These are phyloP conservation scores for Ceratocystis papillata DNA, from an alignment of 2,329 filamentous ascomycete genomes.

Conservation along the genomic window DNA sequence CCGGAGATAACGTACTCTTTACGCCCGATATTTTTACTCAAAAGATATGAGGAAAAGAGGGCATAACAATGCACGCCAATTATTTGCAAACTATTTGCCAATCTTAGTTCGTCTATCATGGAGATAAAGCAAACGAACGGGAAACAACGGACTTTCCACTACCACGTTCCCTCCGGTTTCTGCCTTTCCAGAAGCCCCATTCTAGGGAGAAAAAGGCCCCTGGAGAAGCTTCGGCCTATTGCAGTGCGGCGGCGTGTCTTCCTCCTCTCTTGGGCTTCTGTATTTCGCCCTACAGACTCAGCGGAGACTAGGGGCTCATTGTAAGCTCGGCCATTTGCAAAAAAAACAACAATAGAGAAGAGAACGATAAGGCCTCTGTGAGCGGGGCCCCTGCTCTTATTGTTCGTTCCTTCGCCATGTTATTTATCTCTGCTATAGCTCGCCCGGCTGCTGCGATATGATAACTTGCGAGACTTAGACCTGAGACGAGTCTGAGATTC, in stretches of 20 bases:
- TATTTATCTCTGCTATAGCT: neutral
- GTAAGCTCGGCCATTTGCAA: neutral
- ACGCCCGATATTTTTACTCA: no score
- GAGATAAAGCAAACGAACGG: neutral
- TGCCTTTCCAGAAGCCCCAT: neutral
- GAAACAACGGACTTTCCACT: neutral
- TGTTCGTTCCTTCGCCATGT: neutral
- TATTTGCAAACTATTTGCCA: neutral
- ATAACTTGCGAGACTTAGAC: neutral
- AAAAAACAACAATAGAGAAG: neutral
- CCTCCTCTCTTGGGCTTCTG: neutral
- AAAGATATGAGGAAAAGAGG: no score
- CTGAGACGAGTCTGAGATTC: conserved; percentile 10
- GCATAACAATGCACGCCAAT: no score
- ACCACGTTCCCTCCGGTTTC: neutral
- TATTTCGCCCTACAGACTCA: neutral
- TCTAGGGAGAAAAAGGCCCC: neutral
- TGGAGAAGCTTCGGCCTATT: neutral
- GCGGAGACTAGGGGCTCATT: neutral
- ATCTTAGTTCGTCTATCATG: neutral
- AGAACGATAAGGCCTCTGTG: neutral
- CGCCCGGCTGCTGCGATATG: neutral
- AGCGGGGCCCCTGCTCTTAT: neutral
- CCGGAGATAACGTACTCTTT: neutral
- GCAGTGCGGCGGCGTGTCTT: neutral